Base-by-base conservation (phyloP, 345 rosid genomes). In the Kernera saxatilis region DNA sequence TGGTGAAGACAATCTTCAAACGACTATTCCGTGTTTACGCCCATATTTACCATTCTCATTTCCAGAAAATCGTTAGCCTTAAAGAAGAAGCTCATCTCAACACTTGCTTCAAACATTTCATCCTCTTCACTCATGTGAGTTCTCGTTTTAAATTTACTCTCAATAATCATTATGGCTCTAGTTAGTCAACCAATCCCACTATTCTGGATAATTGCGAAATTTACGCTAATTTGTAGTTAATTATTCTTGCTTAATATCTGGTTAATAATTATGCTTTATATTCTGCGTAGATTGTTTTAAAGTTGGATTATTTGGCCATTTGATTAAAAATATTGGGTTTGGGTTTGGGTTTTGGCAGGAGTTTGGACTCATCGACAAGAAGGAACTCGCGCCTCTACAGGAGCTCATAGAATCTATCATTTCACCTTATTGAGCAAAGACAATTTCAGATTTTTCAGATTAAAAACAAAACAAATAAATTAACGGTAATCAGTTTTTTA, bases 81-180 rank as follows among this genome's bases (percentile, higher is more conserved):
- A 91, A 94, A 80, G 99, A 94, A 85, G 99, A 94, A 83, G 98
- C 99, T 55, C 99, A 94, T 84, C 86, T 94, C 75, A 94, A 94
- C 74, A 94, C 99, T 50, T 94, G 99, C 85, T 94, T 94, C 86
- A 94, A 94, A 86, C 99, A 94, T 71, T 94, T 92, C 72, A 88
- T 94, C 72, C 84, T 94, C 69, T 94, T 94, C 57, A 94, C 99
- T 64, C 83, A 83, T 78, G 99, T 94, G 82, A 92, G 93, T 79
- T 54, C 45, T 74, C 13, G 7, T 33, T 44, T 53, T 15, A 5
- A 3, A 6, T 25, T 19, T 30, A 39, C 41, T 36, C 59, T 27
- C 23, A 6, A 4, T 58, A 30, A 41, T 8, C 0, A 29, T 29
- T 8, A 17, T 10, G 48, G 48, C 22, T 15, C 40, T 10, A 15